Evolutionary conservation across 495 filamentous ascomycete genomes (phyloP).

Genomic region (Neurospora tetrasperma): DNA sequence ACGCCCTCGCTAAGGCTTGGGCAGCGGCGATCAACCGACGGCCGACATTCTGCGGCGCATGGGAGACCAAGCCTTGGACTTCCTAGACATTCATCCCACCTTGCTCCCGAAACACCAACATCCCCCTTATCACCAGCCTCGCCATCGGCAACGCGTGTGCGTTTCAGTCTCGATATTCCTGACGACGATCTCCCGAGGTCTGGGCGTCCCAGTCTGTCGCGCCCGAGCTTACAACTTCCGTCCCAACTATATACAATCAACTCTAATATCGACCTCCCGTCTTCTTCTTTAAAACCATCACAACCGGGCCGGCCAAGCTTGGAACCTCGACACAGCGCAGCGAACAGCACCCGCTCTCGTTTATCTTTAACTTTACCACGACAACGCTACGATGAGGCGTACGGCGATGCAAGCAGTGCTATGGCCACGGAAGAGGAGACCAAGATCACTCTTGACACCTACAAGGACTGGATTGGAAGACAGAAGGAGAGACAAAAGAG

Average conservation of each 20-base stretch:
- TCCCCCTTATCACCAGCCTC: background rate
- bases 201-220: background rate
- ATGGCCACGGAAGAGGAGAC: conserved; percentile 12
- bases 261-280: conserved; percentile 10
- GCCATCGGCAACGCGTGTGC: conserved; percentile 1
- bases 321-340: background rate
- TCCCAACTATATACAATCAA: conserved; percentile 22
- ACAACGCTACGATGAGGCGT: conserved; percentile 18
- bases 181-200: background rate
- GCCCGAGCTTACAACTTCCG: conserved; percentile 1
- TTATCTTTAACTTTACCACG: conserved; percentile 18
- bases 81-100: background rate
- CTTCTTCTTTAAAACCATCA: conserved; percentile 3
- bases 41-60: background rate
- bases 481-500: conserved; percentile 14
- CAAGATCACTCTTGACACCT: conserved; percentile 10
- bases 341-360: conserved; percentile 8
- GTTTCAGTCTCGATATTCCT: background rate
- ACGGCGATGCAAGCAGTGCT: conserved; percentile 9
- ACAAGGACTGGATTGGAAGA: conserved; percentile 15
- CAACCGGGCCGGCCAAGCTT: background rate
- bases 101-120: background rate
- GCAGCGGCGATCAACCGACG: background rate
- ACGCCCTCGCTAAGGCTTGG: background rate
- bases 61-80: background rate